Percentiles rank a stretch among this genome's conserved stretches.
phyloP scores from a whole-genome alignment of 139 green algal genomes.

The Coccomyxa sp. region DNA sequence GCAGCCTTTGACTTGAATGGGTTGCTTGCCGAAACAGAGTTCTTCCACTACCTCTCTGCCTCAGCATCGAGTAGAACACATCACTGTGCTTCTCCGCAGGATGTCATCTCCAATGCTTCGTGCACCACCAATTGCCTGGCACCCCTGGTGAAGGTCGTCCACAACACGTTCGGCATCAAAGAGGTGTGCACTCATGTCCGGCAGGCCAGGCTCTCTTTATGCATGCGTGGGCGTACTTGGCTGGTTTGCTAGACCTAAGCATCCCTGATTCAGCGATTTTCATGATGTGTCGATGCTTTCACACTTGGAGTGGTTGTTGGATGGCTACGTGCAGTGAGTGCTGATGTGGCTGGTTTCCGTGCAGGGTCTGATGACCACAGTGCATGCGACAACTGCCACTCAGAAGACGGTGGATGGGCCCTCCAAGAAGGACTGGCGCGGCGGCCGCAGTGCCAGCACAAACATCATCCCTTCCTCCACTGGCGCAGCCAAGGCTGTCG shows the following conservation, averaged over 20 bases:
- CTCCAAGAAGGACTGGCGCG: constrained; percentile 95
- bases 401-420: constrained; percentile 97
- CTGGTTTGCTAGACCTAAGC: no score
- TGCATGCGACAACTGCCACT: constrained; percentile 95
- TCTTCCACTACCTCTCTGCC: no score
- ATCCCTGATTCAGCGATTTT: no score
- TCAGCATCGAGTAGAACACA: no score
- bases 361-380: constrained; percentile 85
- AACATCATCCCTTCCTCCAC: constrained; percentile 99
- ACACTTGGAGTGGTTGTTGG: no score
- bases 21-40: no score
- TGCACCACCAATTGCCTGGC: constrained; percentile 98
- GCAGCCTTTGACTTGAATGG: no score
- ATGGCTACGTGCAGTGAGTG: no score
- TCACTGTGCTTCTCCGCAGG: constrained; percentile 20
- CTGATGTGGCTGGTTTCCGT: no score
- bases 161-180: constrained; percentile 82
- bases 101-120: constrained; percentile 87
- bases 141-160: constrained; percentile 86
- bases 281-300: no score
- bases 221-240: no score
- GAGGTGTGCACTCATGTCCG: constrained; percentile 32
- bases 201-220: no score
- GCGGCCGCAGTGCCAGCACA: constrained; percentile 74
- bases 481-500: constrained; percentile 92